Evolutionary conservation across 2,329 filamentous ascomycete species (phyloP), one percentile per base, ranked within the genome.

Genomic region (Cyphellophora attinorum): DNA sequence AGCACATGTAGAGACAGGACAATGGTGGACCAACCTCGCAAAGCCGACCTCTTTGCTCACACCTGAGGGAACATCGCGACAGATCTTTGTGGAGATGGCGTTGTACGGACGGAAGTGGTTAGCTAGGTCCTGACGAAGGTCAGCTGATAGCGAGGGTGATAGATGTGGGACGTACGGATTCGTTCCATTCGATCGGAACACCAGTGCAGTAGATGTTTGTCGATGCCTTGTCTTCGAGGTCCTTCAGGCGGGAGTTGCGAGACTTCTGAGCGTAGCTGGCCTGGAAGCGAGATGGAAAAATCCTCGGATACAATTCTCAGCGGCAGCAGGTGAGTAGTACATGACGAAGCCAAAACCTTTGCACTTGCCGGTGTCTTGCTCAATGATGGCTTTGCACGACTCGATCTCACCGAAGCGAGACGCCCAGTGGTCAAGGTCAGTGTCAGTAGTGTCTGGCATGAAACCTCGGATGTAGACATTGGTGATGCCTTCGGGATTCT

Each of bases 291-390:
- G 76, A 52, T 83, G 81, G 56, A 91, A 89, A 57, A 98, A 95
- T 29, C 85, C 91, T 34, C 86, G 84, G 54, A 98, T 98, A 58
- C 91, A 96, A 54, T 86, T 82, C 64, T 96, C 88, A 10, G 91
- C 94, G 47, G 95, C 80, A 36, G 80, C 78, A 44, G 83, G 82
- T 49, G 84, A 81, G 57, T 74, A 82, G 58, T 93, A 98, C 60
- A 95, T 94, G 58, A 94, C 89, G 56, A 98, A 98, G 4, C 91
- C 91, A 55, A 96, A 98, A 91, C 91, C 91, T 65, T 98, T 98
- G 75, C 91, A 98, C 44, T 86, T 80, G 40, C 86, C 85, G 31
- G 85, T 93, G 48, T 82, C 79, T 34, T 88, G 81, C 62, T 98
- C 93, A 53, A 98, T 93, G 62, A 98, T 98, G 11, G 93, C 91